phyloP scores from a whole-genome alignment of 1,284 basidiomycete genomes.

The Austroboletus niveus region DNA sequence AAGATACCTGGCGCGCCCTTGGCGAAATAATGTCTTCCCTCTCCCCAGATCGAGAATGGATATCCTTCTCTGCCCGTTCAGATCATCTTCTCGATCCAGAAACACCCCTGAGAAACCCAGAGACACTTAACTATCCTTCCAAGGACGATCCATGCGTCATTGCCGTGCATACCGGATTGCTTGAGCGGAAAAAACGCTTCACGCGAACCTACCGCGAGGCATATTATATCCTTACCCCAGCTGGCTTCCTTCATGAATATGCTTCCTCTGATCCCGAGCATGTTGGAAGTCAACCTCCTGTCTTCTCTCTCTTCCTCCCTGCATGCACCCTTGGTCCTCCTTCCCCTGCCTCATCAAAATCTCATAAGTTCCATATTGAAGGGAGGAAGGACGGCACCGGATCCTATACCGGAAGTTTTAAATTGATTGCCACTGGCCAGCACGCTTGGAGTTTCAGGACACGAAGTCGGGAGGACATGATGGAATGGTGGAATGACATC shows the following conservation, averaged over 20 bases:
- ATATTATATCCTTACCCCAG: conserved; percentile 93
- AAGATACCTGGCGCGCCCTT: conserved; percentile 79
- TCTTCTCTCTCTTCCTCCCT: conserved; percentile 91
- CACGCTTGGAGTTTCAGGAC: conserved; percentile 92
- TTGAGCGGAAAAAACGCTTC: conserved; percentile 98
- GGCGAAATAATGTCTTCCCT: conserved; percentile 81
- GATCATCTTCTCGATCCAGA: conserved; percentile 98
- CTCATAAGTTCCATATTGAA: conserved; percentile 98
- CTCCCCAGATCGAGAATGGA: conserved; percentile 94
- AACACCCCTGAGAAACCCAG: conserved; percentile 84
- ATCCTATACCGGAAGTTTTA: conserved; percentile 50
- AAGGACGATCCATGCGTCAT: conserved; percentile 91
- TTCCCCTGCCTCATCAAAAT: conserved; percentile 66
- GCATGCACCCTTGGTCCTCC: conserved; percentile 96
- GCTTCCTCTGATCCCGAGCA: conserved; percentile 70
- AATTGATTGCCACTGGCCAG: conserved; percentile 41
- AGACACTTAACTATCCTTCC: conserved; percentile 84
- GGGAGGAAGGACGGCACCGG: conserved; percentile 83
- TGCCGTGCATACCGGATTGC: conserved; percentile 86
- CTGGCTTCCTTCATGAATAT: conserved; percentile 95
- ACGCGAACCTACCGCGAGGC: conserved; percentile 87
- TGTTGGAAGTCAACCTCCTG: conserved; percentile 62
- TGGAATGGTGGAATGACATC: conserved; percentile 99
- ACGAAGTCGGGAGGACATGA: conserved; percentile 93
- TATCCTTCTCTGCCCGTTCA: conserved; percentile 89